Conservation (phyloP, 176 grass and related monocot genomes). For the Oropetium thomaeum region DNA sequence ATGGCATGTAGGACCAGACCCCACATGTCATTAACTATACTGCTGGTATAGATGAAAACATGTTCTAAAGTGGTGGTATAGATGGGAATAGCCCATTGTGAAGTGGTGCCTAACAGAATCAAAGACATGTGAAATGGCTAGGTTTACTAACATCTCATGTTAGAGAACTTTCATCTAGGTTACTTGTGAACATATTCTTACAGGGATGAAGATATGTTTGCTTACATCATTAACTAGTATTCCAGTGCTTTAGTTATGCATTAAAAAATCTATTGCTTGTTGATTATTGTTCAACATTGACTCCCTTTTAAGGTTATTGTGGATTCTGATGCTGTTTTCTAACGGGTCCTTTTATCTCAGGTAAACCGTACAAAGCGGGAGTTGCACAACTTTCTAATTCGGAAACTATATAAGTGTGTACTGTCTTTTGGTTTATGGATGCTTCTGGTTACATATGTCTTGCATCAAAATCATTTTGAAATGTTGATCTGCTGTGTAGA, state of each 20-base stretch:
- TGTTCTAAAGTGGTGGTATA: no score
- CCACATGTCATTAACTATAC: no score
- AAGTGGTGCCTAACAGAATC: background rate
- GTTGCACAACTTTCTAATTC: constrained; percentile 84
- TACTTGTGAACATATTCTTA: background rate
- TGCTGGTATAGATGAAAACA: no score
- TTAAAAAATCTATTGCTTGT: background rate
- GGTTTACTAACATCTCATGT: background rate
- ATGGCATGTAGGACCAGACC: no score
- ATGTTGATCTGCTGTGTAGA: constrained; percentile 37
- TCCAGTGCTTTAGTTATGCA: background rate
- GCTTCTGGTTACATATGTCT: constrained; percentile 2
- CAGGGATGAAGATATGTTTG: background rate
- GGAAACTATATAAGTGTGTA: constrained; percentile 77
- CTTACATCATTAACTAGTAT: background rate
- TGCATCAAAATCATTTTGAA: background rate
- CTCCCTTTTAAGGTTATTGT: background rate
- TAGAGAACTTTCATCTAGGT: background rate
- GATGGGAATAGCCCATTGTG: no score
- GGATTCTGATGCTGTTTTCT: constrained; percentile 17
- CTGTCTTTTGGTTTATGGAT: constrained; percentile 25
- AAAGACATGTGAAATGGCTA: background rate
- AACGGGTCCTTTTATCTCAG: constrained; percentile 40
- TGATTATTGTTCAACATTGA: background rate
- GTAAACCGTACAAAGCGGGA: constrained; percentile 94